Base-by-base conservation (phyloP, 176 grass and related monocot species). In the Eragrostis curvula region DNA sequence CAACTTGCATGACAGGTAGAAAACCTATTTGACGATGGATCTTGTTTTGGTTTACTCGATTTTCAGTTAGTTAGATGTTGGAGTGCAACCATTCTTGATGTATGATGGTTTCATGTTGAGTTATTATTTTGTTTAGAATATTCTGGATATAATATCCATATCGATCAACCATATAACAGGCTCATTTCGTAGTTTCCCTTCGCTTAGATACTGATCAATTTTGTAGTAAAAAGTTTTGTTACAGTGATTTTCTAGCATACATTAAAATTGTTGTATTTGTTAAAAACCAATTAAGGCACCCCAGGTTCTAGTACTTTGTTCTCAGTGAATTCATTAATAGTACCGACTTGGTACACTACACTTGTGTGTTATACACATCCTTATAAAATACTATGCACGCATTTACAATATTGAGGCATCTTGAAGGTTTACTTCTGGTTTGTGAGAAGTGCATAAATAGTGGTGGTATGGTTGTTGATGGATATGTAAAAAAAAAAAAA, bases 71-170 rank as follows among this genome's bases (percentile, higher is more conserved):
- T 52, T 29, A 29, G 47, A 45, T 51, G 18, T 15, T 84, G 43
- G 69, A 53, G 25, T 78, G 51, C 42, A 60, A 58, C 49, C 52
- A 48, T 68, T 59, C 12, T 63, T 82, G 18, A 60, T 85, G 73
- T 85, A 85, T 59, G 28, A 25, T 76, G 73, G 42, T 67, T 72
- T 77, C 73, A 68, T n/a, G 49, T 24, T 77, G 64, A 68, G 49
- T 67, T 45, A 32, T 24, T 56, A 78, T 46, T 72, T 13, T 78
- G 40, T 15, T 63, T 62, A 29, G 32, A 36, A 74, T 70, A 50
- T 58, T 59, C 17, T 81, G 46, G 18, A 13, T 15, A 15, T 73
- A 36, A 15, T 73, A 36, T 56, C 30, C 16, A 21, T 55, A 20
- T 78, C 43, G 25, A 25, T 17, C 12, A 45, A 9, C 48, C 42